Evolutionary conservation across 768 basidiomycete species (phyloP), one percentile per base, ranked within the genome.

Genomic region (Naganishia onofrii): DNA sequence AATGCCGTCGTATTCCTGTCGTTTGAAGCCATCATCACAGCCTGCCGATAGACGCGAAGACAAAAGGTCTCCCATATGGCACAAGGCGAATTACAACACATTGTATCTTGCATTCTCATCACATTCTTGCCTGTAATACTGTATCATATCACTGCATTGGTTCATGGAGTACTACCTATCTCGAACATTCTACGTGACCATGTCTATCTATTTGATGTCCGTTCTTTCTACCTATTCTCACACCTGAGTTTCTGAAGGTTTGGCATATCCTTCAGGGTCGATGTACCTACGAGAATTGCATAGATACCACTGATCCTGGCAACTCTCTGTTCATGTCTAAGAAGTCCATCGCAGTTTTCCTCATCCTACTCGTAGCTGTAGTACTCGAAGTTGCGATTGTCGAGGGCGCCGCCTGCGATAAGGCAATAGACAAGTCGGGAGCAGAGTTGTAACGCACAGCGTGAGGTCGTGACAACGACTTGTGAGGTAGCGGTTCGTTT

Each of bases 1-100:
- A 81, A 81, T 44, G 78, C 78, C 73, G 77, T 79, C 46, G 74
- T 78, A 31, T 81, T 81, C 69, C 36, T 79, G 58, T 77, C 78
- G 2, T 81, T 79, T 69, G 80, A 81, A 66, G 80, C 77, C 19
- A 76, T 77, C 70, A 77, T 79, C 5, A 67, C 76, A 55, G 75
- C 71, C 0, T 52, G 48, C 29, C 63, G 65, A 28, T 70, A 44
- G n/a, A 10, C 17, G 15, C 60, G 17, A 36, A 26, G 9, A 29
- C 42, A n/a, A 23, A n/a, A 51, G 21, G 1, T 51, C n/a, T n/a
- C 21, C n/a, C 23, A 26, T n/a, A 51, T 26, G 23, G 48, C 48
- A 51, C n/a, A 51, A 51, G 48, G 48, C 48, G 48, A 51, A 23
- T 36, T 44, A 17, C 13, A 63, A 26, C 21, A 63, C 17, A 44